These are phyloP conservation scores for Tetrapisispora iriomotensis DNA, from an alignment of 805 yeast genomes.

Conservation along the genomic window DNA sequence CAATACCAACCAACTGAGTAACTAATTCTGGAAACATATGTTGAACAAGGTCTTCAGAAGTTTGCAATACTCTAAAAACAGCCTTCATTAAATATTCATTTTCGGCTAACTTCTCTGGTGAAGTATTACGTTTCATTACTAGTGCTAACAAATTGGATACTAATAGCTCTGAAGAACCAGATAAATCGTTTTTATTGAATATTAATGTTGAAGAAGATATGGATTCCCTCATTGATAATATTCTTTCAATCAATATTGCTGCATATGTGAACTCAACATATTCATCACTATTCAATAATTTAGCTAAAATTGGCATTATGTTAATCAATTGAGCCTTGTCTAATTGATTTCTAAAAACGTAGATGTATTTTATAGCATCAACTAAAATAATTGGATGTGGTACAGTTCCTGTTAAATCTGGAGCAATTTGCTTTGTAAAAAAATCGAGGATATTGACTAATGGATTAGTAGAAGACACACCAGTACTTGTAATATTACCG, in stretches of 20 bases:
- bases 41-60: conserved; percentile 57
- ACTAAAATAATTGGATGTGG: conserved; percentile 74
- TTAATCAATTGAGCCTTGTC: conserved; percentile 74
- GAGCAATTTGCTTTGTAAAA: conserved; percentile 71
- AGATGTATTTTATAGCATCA: conserved; percentile 87
- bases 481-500: conserved; percentile 77
- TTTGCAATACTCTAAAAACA: conserved; percentile 68
- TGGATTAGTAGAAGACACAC: conserved; percentile 78
- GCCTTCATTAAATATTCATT: conserved; percentile 90
- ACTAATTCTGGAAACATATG: conserved; percentile 39
- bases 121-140: conserved; percentile 45
- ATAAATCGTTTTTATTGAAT: conserved; percentile 65
- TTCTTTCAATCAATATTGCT: conserved; percentile 84
- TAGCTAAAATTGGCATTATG: conserved; percentile 68
- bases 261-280: conserved; percentile 89
- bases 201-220: conserved; percentile 43
- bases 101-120: conserved; percentile 90
- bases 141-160: conserved; percentile 57
- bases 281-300: conserved; percentile 53
- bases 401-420: conserved; percentile 54
- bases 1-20: conserved; percentile 58
- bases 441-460: conserved; percentile 80
- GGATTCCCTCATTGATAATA: conserved; percentile 62
- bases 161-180: conserved; percentile 50
- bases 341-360: conserved; percentile 84